Conservation (phyloP, 768 basidiomycete species). For the Lanmaoa pseudosensibilis region DNA sequence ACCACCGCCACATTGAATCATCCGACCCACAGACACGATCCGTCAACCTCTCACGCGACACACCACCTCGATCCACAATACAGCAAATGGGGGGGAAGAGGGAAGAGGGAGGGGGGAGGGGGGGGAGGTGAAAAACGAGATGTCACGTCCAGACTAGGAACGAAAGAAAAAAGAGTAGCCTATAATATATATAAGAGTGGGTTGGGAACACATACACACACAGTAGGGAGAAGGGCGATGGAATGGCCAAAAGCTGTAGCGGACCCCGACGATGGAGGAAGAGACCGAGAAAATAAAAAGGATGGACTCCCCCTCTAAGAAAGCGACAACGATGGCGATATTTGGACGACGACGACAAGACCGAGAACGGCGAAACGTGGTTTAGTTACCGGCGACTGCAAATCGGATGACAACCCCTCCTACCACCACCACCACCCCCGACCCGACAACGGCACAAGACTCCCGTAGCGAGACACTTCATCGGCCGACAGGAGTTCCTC, state of each 20-base stretch:
- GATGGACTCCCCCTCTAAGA: constrained; percentile 10
- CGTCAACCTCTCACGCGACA: constrained; percentile 12
- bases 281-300: constrained; percentile 12
- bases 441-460: neutral
- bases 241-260: constrained; percentile 14
- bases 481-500: constrained; percentile 30
- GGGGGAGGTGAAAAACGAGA: constrained; percentile 6
- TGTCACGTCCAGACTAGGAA: constrained; percentile 23
- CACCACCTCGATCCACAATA: constrained; percentile 21
- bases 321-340: constrained; percentile 12
- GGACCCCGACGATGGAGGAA: constrained; percentile 13
- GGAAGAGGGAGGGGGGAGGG: neutral
- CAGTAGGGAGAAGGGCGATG: constrained; percentile 3
- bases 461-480: constrained; percentile 13
- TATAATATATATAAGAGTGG: constrained; percentile 34
- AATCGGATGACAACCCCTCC: constrained; percentile 10
- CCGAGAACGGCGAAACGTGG: constrained; percentile 18
- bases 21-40: constrained; percentile 16
- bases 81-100: constrained; percentile 2
- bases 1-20: constrained; percentile 7
- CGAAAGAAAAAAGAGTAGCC: constrained; percentile 23
- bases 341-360: constrained; percentile 10
- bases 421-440: neutral
- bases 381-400: constrained; percentile 11
- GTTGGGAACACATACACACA: constrained; percentile 28